phyloP scores from a whole-genome alignment of 78 protist genomes.

The Reticulomyxa filosa region DNA sequence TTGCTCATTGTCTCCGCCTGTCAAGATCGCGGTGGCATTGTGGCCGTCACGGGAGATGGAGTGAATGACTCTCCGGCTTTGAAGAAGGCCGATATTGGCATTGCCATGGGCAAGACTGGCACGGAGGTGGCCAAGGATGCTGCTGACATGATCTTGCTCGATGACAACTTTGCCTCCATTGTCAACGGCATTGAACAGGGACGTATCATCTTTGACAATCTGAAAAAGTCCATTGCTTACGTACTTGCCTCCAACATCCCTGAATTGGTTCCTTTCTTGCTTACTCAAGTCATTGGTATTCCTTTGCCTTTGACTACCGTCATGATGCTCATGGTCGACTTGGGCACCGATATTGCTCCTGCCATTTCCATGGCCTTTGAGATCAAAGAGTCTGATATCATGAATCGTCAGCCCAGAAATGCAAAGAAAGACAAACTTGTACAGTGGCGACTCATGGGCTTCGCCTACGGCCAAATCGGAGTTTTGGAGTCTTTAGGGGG shows the following conservation, averaged over 20 bases:
- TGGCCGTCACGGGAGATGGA: slow-evolving; percentile 80
- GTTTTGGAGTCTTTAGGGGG: slow-evolving; percentile 41
- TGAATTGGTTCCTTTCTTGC: slow-evolving; percentile 30
- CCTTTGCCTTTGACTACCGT: slow-evolving; percentile 64
- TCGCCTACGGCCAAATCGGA: slow-evolving; percentile 11
- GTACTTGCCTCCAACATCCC: slow-evolving; percentile 37
- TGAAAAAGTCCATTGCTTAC: slow-evolving; percentile 69
- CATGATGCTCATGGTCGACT: slow-evolving; percentile 59
- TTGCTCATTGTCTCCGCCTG: slow-evolving; percentile 55
- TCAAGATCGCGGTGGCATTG: too few species aligned
- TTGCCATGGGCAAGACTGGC: slow-evolving; percentile 44
- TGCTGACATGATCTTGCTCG: slow-evolving; percentile 66
- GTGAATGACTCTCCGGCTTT: slow-evolving; percentile 92
- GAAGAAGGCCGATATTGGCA: slow-evolving; percentile 61
- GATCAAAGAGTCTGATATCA: slow-evolving; percentile 45
- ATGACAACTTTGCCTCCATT: slow-evolving; percentile 75
- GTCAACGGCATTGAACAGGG: slow-evolving; percentile 75
- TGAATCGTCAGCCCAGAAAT: slow-evolving; percentile 69
- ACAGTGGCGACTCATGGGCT: neutral
- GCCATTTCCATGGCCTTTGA: slow-evolving; percentile 64
- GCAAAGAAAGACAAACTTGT: slow-evolving; percentile 43
- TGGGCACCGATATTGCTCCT: slow-evolving; percentile 79
- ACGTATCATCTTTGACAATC: slow-evolving; percentile 71
- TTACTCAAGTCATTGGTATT: slow-evolving; percentile 40
- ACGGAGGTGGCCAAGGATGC: slow-evolving; percentile 81